Evolutionary conservation across 2,329 filamentous ascomycete genomes (phyloP), one percentile per base, ranked within the genome.

Genomic region (Claviceps pazoutovae): DNA sequence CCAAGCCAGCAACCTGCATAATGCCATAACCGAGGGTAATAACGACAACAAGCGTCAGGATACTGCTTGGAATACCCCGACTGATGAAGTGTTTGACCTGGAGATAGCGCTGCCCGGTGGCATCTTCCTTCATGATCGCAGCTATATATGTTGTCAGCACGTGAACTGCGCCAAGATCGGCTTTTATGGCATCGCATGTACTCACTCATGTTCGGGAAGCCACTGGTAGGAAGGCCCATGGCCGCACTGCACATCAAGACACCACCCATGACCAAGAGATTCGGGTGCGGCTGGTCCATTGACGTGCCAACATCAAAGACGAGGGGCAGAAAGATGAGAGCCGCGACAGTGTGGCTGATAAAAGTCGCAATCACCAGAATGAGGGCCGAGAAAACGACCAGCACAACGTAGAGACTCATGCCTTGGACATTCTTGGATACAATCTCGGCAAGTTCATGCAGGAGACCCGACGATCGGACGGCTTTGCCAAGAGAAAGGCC

Each of bases 121-220:
- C 79, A 61, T 98, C 91, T 70, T 98, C 93, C 76, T 97, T 97
- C 93, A 98, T 97, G 62, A 98, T 97, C 4, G 93, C 93, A 62
- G 93, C 88, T 94, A 49, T 16, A 44, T 7, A 42, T 8, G 8
- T 47, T 17, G 55, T 64, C 54, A 67, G 62, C 48, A 43, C 41
- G 30, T 13, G 9, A 30, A 30, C 46, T 36, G 37, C 46, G 8
- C 17, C 17, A 21, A 19, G n/a, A 30, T 23, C 17, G 45, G 30
- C 5, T 4, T 4, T 8, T 17, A 17, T 17, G 8, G 44, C 23
- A 16, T 13, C 13, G 34, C 36, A 41, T 39, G 11, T 46, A 86
- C 89, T 76, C 80, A 95, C 90, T 98, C 93, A 98, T 98, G 60
- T 98, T 98, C 1, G 93, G 93, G 71, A 98, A 98, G 8, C 93